Conservation (phyloP, 2,329 filamentous ascomycete species). For the Rugonectria rugulosa region DNA sequence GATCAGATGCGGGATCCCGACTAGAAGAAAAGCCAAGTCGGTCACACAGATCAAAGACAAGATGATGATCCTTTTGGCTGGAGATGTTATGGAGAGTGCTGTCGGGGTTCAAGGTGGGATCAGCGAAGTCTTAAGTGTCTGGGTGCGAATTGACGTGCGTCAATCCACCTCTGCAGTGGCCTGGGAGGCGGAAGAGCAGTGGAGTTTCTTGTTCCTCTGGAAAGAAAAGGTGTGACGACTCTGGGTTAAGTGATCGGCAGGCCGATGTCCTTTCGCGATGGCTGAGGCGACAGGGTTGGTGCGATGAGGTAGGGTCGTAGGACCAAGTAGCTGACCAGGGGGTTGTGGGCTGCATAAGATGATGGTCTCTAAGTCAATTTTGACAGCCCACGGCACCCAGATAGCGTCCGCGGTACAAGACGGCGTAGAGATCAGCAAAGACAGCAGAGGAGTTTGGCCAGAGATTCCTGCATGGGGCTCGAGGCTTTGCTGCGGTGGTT, state of each 20-base stretch:
- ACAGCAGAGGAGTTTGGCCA: slow-evolving; percentile 25
- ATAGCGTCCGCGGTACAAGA: slow-evolving; percentile 38
- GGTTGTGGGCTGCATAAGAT: slow-evolving; percentile 46
- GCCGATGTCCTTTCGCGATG: slow-evolving; percentile 59
- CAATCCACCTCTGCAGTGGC: slow-evolving; percentile 48
- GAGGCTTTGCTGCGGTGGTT: slow-evolving; percentile 7
- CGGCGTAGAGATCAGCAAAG: slow-evolving; percentile 38
- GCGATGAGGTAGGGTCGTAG: slow-evolving; percentile 50
- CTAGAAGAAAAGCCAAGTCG: slow-evolving; percentile 55
- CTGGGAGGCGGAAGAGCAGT: slow-evolving; percentile 50
- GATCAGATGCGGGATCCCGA: slow-evolving; percentile 62
- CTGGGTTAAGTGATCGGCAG: slow-evolving; percentile 62
- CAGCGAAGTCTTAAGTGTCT: slow-evolving; percentile 68
- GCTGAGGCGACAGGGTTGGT: slow-evolving; percentile 55
- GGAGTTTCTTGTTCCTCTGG: slow-evolving; percentile 45
- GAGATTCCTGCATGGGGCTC: slow-evolving; percentile 27
- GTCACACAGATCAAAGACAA: slow-evolving; percentile 51
- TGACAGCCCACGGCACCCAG: slow-evolving; percentile 41
- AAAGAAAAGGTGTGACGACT: slow-evolving; percentile 58
- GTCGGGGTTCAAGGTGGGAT: slow-evolving; percentile 55
- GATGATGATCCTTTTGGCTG: slow-evolving; percentile 43
- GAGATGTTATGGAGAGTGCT: slow-evolving; percentile 44
- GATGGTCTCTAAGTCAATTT: slow-evolving; percentile 40
- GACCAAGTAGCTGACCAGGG: slow-evolving; percentile 45
- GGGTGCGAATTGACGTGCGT: slow-evolving; percentile 50